Conservation (phyloP, 139 green algal genomes). For the Chlorokybus atmophyticus region DNA sequence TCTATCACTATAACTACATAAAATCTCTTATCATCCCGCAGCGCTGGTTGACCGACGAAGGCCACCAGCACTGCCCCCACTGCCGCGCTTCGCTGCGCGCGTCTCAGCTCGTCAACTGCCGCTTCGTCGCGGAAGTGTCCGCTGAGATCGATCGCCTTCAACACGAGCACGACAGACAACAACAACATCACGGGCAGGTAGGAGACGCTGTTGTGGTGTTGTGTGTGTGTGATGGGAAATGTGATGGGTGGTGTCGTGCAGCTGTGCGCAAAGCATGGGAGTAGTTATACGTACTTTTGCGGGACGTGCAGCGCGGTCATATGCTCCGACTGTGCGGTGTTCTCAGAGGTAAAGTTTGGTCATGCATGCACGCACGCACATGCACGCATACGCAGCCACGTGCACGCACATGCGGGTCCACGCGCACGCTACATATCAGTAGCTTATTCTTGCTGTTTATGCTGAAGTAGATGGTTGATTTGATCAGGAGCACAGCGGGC, state of each 20-base stretch:
- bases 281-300: background rate
- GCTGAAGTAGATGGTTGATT: too few relatives aligned
- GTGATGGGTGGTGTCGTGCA: too few relatives aligned
- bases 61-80: background rate
- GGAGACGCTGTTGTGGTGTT: too few relatives aligned
- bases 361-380: background rate
- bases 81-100: background rate
- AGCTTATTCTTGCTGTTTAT: too few relatives aligned
- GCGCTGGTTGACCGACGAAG: background rate
- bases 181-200: too few relatives aligned
- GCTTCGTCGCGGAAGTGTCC: background rate
- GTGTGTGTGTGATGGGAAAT: too few relatives aligned
- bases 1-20: too few relatives aligned
- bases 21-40: background rate
- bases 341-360: background rate
- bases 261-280: background rate
- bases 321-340: conserved; percentile 2
- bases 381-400: too few relatives aligned
- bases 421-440: too few relatives aligned
- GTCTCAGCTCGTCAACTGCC: background rate
- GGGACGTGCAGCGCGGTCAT: background rate
- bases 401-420: too few relatives aligned
- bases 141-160: too few relatives aligned
- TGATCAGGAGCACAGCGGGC: background rate
- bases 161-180: too few relatives aligned